Conservation (phyloP, 768 basidiomycete species). For the Saitozyma podzolica region DNA sequence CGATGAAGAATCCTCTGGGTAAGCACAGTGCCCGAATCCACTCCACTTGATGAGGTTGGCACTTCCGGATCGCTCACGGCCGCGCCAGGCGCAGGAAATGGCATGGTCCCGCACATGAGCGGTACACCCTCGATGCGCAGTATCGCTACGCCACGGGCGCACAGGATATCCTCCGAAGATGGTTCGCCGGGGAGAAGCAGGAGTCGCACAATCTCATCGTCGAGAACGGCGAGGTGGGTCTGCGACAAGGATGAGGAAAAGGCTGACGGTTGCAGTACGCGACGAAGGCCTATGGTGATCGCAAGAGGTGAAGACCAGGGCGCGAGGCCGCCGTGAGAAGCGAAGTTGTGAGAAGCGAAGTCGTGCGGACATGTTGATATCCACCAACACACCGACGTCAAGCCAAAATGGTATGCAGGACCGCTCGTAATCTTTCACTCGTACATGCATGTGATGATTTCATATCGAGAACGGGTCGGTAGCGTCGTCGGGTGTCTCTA, state of each 20-base stretch:
- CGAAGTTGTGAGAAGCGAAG: too few relatives aligned
- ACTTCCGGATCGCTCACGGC: too few relatives aligned
- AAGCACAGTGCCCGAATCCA: too few relatives aligned
- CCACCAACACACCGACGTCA: too few relatives aligned
- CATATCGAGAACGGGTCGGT: too few relatives aligned
- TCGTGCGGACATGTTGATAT: too few relatives aligned
- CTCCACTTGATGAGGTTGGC: too few relatives aligned
- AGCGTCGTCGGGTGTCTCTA: too few relatives aligned
- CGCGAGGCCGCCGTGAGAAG: too few relatives aligned
- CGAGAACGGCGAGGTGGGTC: slow-evolving; percentile 58
- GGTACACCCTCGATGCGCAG: slow-evolving; percentile 87
- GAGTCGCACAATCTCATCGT: slow-evolving; percentile 80
- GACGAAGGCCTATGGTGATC: slow-evolving; percentile 46
- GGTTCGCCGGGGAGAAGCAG: slow-evolving; percentile 60
- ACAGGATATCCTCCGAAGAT: slow-evolving; percentile 46
- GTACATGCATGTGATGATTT: too few relatives aligned
- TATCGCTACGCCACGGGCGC: slow-evolving; percentile 68
- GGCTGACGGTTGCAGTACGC: slow-evolving; percentile 28
- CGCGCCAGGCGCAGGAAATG: slow-evolving; percentile 68
- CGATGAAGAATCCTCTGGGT: slow-evolving; percentile 69
- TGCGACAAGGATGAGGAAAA: background rate
- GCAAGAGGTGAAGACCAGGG: background rate
- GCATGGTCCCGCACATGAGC: slow-evolving; percentile 63
- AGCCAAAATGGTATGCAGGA: too few relatives aligned
- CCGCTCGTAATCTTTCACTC: too few relatives aligned